Conservation (phyloP, 2,329 filamentous ascomycete species). For the Botrytis galanthina region DNA sequence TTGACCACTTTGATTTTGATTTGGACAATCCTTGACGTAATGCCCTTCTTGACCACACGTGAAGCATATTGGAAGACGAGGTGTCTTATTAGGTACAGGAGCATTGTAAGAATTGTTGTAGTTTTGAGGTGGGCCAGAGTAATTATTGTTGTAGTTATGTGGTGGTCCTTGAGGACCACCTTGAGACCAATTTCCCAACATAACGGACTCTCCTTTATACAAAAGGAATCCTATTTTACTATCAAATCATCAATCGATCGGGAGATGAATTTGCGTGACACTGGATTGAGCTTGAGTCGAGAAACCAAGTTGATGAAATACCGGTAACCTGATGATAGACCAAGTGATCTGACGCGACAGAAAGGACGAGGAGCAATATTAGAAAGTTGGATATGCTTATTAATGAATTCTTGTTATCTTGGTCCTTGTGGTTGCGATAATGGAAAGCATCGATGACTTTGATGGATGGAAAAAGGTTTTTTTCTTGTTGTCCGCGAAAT, state of each 20-base stretch:
- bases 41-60: conserved; percentile 53
- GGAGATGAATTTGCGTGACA: neutral
- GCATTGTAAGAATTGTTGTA: conserved; percentile 22
- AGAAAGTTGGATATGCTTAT: neutral
- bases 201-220: conserved; percentile 21
- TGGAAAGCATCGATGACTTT: conserved; percentile 15
- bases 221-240: conserved; percentile 14
- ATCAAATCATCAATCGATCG: conserved; percentile 25
- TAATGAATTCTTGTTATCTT: neutral
- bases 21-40: conserved; percentile 53
- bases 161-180: conserved; percentile 23
- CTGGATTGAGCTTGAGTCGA: conserved; percentile 1
- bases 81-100: conserved; percentile 7
- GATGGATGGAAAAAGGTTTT: conserved; percentile 11
- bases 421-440: conserved; percentile 2
- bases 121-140: conserved; percentile 20
- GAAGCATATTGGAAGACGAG: conserved; percentile 46
- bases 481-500: conserved; percentile 11
- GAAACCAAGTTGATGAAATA: neutral
- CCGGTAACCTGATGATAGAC: neutral
- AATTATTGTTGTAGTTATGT: conserved; percentile 23
- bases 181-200: conserved; percentile 33
- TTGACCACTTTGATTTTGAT: conserved; percentile 48
- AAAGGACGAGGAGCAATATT: conserved; percentile 1
- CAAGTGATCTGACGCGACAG: conserved; percentile 16